Evolutionary conservation across 805 yeast species (phyloP), one percentile per base, ranked within the genome.

Genomic region (Huiozyma naganishii): DNA sequence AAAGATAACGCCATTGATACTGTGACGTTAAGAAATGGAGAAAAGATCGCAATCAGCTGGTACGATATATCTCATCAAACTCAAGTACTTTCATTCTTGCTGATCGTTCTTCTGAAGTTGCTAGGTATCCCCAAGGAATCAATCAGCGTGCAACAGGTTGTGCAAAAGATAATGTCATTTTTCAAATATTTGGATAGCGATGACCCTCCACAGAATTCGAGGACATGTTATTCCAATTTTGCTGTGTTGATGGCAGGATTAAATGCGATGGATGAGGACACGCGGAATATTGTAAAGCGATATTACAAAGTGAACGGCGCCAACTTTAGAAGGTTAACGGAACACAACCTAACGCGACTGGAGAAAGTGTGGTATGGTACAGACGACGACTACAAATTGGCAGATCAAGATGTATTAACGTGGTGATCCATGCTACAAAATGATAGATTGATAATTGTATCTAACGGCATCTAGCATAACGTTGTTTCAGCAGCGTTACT

Each of bases 31-130:
- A 45, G 48, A 37, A 52, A 45, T 43, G 62, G 58, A 4, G 57
- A 58, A 37, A 48, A 48, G 17, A 51, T 62, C 23, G 65, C 65
- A 6, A 55, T 62, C 7, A 61, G 66, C 42, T 62, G 67, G 67
- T 62, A 62, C 46, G 67, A 62, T 42, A 62, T 62, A 11, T 61
- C 67, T 4, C 67, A 62, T 45, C 67, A 62, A 43, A 59, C 65
- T 1, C 67, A 62, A 48, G 67, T 59, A 1, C 48, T 62, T 10
- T 62, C 66, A 0, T 61, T 61, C 38, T 45, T 61, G 27, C 41
- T 62, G 8, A 61, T 61, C 32, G 65, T 61, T 8, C 41, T 61
- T 27, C 45, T 61, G 37, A 62, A 61, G 41, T 45, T 62, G 11
- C 44, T 62, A 27, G 63, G 65, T 29, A 48, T 62, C 11, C 63